Evolutionary conservation across 306 rosid species (phyloP), one percentile per base, ranked within the genome.

Genomic region (Vicia sativa): DNA sequence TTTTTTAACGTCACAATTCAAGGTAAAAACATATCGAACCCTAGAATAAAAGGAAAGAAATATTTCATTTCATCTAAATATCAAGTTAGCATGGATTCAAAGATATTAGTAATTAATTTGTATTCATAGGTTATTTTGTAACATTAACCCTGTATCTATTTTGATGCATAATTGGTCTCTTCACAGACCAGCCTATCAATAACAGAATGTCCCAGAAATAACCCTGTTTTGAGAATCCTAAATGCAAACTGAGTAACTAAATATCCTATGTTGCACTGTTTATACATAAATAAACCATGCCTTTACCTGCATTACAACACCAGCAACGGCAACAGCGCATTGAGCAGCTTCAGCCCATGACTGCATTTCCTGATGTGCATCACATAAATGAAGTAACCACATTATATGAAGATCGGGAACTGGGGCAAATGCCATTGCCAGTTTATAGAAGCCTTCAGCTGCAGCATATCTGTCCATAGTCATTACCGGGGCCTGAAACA

Each of bases 271-370:
- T 13, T 37, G 41, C 41, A 74, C 38, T 35, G 7, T 7, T 31
- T 5, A 60, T 52, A 41, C 52, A 56, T 48, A 43, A 53, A 67
- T 31, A 66, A 65, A 75, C 34, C 63, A 46, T 19, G 42, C 12
- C 6, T 11, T 72, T 82, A 86, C 98, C 96, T 88, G 98, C 98
- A 93, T 88, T 49, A 93, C 97, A 80, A 93, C 95, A 71, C 96
- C 97, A 52, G 98, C 97, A 59, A 93, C 97, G 15, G 96, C 98
- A 19, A 93, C 98, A 23, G 98, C 95, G 80, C 98, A 93, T 79
- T 93, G 98, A 67, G 98, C 98, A 75, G 98, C 91, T 86, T 93
- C 98, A 10, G 97, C 98, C 97, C 97, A 90, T 16, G 98, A 93
- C 76, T 90, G 98, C 96, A 93, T 88, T 86, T 93, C 97, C 67